Base-by-base conservation (phyloP, 352 stramenopile genomes). In the Globisporangium paroecandrum region DNA sequence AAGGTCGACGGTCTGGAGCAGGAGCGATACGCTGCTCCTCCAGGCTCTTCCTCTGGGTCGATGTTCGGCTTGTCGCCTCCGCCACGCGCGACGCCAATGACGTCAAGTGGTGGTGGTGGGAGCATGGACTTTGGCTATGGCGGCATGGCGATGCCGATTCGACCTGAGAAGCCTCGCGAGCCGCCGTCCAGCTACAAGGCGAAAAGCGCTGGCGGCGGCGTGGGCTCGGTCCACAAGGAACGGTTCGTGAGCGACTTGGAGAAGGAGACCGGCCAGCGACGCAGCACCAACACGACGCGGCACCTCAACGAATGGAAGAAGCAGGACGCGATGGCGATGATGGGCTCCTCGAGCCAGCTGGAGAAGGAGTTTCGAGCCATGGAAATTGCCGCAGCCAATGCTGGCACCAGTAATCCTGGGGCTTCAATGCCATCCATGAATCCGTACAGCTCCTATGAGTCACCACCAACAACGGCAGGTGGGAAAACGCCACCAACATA, bases 221-320 rank as follows among this genome's bases (percentile, higher is more conserved):
- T 69, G 18, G 56, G 57, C 15, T 60, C 57, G 4, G 72, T 67
- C 32, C 84, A 92, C 70, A 94, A 90, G 57, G 86, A 94, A 38
- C 75, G 79, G 2, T 91, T 90, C 54, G 77, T 94, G 62, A 94
- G 81, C 61, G 84, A 92, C 34, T 63, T 92, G 13, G 81, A 90
- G 43, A 69, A 69, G 59, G 86, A 90, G 64, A 90, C 86, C 0
- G 83, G 83, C 8, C 86, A 92, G 67, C 82, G 81, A 0, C 81
- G 78, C 10, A 81, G 74, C 6, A 66, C 53, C 9, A 76, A 69
- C 43, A 43, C 65, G 49, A 58, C 43, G 51, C 73, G 74, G 1
- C 80, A 74, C 4, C 65, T 74, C n/a, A 77, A 80, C 43, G 73
- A 81, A 25, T 80, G 71, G 71, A 79, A 74, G 43, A 63, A 58